Conservation (phyloP, 805 yeast genomes). For the Saturnispora hagleri region DNA sequence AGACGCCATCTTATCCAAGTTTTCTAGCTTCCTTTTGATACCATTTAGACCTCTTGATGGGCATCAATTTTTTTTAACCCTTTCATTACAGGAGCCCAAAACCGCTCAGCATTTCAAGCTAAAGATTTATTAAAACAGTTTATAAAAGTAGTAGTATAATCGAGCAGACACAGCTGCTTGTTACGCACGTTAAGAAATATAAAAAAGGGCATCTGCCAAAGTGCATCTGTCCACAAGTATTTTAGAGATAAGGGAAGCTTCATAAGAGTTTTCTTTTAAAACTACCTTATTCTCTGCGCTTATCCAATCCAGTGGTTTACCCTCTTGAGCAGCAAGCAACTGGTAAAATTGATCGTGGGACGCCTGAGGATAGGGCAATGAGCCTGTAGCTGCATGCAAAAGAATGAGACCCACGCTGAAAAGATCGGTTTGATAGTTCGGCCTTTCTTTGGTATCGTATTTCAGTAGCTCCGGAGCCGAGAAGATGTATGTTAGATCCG, state of each 20-base stretch:
- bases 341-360: constrained; percentile 25
- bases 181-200: background rate
- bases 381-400: constrained; percentile 37
- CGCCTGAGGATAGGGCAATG: constrained; percentile 32
- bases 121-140: background rate
- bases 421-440: constrained; percentile 29
- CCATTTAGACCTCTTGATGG: background rate
- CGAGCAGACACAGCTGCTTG: background rate
- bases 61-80: background rate
- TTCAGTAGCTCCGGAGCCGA: constrained; percentile 39
- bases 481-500: constrained; percentile 32
- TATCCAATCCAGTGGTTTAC: constrained; percentile 27
- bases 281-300: constrained; percentile 20
- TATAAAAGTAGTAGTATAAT: background rate
- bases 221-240: constrained; percentile 24
- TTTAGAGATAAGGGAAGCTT: constrained; percentile 18
- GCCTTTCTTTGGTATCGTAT: constrained; percentile 23
- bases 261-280: constrained; percentile 15
- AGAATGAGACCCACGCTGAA: constrained; percentile 40
- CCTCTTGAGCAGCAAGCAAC: constrained; percentile 27
- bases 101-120: background rate
- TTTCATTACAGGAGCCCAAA: background rate
- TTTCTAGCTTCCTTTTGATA: background rate
- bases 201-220: constrained; percentile 15
- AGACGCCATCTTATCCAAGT: background rate